Conservation (phyloP, 2,329 filamentous ascomycete species). For the Aureobasidium sp. region DNA sequence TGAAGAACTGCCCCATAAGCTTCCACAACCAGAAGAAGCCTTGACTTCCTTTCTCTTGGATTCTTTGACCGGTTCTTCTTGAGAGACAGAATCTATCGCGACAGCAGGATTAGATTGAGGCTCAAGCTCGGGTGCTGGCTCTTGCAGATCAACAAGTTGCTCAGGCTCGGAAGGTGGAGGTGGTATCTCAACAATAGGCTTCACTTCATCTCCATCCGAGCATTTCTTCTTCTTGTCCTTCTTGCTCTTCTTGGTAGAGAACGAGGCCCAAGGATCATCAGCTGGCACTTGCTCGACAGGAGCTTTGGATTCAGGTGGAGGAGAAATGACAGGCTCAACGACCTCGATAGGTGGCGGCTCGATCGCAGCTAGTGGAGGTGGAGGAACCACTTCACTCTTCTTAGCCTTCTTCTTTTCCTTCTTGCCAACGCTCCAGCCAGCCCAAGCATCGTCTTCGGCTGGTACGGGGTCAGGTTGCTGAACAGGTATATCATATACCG, state of each 20-base stretch:
- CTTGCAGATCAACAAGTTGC: not conserved
- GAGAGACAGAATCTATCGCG: not conserved
- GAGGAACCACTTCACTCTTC: conserved; percentile 43
- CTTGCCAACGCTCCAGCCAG: conserved; percentile 37
- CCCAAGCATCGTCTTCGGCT: conserved; percentile 30
- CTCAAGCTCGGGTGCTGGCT: conserved; percentile 17
- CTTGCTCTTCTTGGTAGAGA: conserved; percentile 42
- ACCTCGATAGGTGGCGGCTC: conserved; percentile 26
- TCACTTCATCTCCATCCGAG: conserved; percentile 38
- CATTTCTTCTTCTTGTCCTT: conserved; percentile 46
- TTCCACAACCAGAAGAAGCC: conserved; percentile 26
- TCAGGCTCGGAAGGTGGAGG: conserved; percentile 20
- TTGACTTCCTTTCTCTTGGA: conserved; percentile 38
- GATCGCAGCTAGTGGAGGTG: conserved; percentile 44
- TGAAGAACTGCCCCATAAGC: conserved; percentile 27
- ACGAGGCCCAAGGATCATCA: conserved; percentile 25
- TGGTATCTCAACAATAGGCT: conserved; percentile 21
- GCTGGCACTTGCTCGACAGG: conserved; percentile 19
- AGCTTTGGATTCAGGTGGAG: conserved; percentile 16
- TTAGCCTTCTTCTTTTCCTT: conserved; percentile 51
- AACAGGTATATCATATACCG: conserved; percentile 19
- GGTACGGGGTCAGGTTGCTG: conserved; percentile 22
- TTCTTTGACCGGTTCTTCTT: conserved; percentile 22
- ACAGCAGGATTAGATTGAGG: not conserved
- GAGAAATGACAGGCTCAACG: conserved; percentile 30